Conservation (phyloP, 2,329 filamentous ascomycete genomes). For the Metarhizium rileyi region DNA sequence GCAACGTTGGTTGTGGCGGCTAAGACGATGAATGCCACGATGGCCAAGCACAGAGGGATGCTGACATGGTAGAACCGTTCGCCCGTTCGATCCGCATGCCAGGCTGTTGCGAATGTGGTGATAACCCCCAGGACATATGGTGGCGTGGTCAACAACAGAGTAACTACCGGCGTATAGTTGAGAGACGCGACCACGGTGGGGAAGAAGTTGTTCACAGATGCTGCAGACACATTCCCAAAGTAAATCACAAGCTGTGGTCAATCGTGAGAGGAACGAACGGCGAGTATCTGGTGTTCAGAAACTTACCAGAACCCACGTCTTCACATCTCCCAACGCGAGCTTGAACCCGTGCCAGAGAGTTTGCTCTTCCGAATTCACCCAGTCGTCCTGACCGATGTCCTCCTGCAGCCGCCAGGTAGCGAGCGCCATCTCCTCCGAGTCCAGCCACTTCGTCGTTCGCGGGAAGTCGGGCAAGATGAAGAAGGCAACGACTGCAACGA, state of each 20-base stretch:
- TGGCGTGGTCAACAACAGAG: conserved; percentile 54
- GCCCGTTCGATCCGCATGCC: conserved; percentile 61
- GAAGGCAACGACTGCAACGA: conserved; percentile 45
- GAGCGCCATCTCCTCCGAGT: conserved; percentile 41
- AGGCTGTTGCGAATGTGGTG: conserved; percentile 54
- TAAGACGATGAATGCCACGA: conserved; percentile 58
- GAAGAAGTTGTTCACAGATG: conserved; percentile 59
- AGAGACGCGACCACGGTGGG: conserved; percentile 61
- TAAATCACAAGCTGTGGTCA: conserved; percentile 39
- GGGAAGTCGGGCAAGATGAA: conserved; percentile 40
- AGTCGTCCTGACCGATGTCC: conserved; percentile 56
- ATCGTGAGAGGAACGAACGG: not conserved
- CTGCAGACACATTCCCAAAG: conserved; percentile 46
- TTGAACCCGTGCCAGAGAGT: conserved; percentile 44
- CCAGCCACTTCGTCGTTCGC: conserved; percentile 30
- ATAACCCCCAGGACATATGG: conserved; percentile 55
- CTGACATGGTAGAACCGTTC: conserved; percentile 63
- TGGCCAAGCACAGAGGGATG: conserved; percentile 49
- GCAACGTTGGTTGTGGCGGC: conserved; percentile 50
- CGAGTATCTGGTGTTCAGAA: not conserved
- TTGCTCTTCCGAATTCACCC: conserved; percentile 45
- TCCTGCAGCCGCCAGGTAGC: conserved; percentile 53
- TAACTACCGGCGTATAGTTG: conserved; percentile 48
- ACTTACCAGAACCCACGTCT: conserved; percentile 48
- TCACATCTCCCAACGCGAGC: conserved; percentile 46